These are phyloP conservation scores for Skeletonema potamos DNA, from an alignment of 108 stramenopile species.

Conservation along the genomic window DNA sequence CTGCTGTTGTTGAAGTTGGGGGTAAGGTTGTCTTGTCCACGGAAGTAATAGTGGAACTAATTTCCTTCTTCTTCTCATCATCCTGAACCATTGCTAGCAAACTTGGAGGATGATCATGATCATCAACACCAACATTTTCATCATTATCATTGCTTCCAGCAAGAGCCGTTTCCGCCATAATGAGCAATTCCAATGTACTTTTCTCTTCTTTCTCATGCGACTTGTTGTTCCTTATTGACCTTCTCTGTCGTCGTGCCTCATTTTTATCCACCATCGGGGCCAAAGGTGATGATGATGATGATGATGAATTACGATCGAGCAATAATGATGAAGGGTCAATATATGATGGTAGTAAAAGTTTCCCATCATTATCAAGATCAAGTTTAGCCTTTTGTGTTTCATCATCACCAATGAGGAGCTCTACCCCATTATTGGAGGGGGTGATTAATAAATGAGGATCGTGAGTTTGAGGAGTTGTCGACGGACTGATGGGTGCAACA, in stretches of 20 bases:
- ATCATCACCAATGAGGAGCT: not conserved
- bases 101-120: not conserved
- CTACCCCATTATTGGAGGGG: not conserved
- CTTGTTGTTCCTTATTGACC: conserved; percentile 2
- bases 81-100: not conserved
- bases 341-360: not conserved
- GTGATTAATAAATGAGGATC: not conserved
- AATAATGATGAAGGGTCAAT: not conserved
- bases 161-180: not conserved
- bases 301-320: too few relatives aligned
- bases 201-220: not conserved
- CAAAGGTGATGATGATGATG: not conserved
- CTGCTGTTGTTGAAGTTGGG: not conserved
- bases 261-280: conserved; percentile 13
- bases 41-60: not conserved
- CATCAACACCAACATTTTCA: not conserved
- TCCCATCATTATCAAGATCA: not conserved
- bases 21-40: not conserved
- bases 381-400: not conserved
- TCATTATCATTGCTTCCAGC: not conserved
- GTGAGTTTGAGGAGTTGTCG: not conserved
- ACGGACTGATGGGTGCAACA: not conserved
- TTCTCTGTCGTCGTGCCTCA: conserved; percentile 20
- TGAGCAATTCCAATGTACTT: not conserved
- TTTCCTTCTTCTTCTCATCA: not conserved